phyloP scores from a whole-genome alignment of 2,329 filamentous ascomycete species.

The Ophiostoma angusticollis region DNA sequence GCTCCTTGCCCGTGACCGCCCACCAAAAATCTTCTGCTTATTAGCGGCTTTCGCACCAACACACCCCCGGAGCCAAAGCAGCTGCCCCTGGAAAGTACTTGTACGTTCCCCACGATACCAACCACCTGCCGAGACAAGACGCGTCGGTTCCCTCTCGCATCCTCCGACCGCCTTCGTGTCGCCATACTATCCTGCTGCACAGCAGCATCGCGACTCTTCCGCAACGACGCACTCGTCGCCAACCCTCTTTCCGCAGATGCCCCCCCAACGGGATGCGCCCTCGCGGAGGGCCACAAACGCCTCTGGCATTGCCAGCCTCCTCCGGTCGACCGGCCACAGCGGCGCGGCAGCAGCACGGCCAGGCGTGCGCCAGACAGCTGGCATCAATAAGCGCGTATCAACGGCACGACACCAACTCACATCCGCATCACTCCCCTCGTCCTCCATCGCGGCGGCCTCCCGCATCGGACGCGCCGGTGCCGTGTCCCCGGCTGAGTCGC shows the following conservation, averaged over 20 bases:
- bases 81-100: too few species aligned
- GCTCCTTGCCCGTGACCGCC: too few species aligned
- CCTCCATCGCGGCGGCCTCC: conserved; percentile 1
- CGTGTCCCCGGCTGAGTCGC: conserved; percentile 58
- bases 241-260: conserved; percentile 4
- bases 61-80: too few species aligned
- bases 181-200: too few species aligned
- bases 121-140: too few species aligned
- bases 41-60: neutral
- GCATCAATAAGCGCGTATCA: conserved; percentile 15
- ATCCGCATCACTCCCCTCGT: neutral
- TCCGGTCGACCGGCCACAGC: conserved; percentile 11
- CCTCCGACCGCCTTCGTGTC: too few species aligned
- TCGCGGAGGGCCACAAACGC: conserved; percentile 20
- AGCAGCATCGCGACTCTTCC: conserved; percentile 1
- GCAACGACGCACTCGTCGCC: neutral
- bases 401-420: conserved; percentile 13
- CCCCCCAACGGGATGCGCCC: conserved; percentile 11
- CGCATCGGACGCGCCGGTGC: conserved; percentile 30
- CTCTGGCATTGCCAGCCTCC: conserved; percentile 11
- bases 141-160: too few species aligned
- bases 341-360: conserved; percentile 17
- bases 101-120: too few species aligned
- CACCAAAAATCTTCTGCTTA: too few species aligned
- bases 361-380: conserved; percentile 18